Conservation (phyloP, 2,329 filamentous ascomycete genomes). For the Dryadomyces quercus-mongolicae region DNA sequence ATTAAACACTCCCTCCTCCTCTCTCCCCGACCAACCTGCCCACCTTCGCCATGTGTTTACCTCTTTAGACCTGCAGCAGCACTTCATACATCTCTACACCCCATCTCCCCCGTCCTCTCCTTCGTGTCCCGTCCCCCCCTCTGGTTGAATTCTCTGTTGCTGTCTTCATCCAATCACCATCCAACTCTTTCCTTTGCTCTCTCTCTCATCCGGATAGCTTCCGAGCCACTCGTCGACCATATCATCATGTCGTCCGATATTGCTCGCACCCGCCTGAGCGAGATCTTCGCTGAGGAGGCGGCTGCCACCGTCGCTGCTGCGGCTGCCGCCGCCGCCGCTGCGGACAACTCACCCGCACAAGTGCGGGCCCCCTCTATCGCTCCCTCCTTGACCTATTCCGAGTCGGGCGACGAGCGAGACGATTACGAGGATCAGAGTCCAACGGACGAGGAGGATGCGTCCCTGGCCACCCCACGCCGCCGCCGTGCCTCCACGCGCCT, state of each 20-base stretch:
- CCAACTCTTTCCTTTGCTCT: not conserved
- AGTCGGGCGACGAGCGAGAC: conserved; percentile 44
- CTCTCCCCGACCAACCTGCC: not conserved
- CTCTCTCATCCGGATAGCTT: not conserved
- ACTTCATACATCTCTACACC: not conserved
- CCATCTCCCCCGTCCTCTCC: not conserved
- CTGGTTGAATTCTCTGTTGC: not conserved
- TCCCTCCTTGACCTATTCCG: conserved; percentile 51
- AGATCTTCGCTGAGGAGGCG: conserved; percentile 12
- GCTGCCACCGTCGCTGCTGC: conserved; percentile 8
- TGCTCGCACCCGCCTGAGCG: conserved; percentile 9
- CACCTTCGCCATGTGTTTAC: conserved; percentile 1
- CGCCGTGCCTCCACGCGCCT: conserved; percentile 59
- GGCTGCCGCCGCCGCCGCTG: conserved; percentile 20
- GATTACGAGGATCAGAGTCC: conserved; percentile 32
- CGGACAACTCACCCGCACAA: conserved; percentile 26
- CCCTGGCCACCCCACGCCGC: conserved; percentile 22
- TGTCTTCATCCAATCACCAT: not conserved
- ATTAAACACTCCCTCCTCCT: not conserved
- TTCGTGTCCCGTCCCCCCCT: not conserved
- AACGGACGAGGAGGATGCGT: conserved; percentile 18
- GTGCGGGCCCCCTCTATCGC: conserved; percentile 36
- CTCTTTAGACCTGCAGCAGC: not conserved
- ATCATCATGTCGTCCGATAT: conserved; percentile 9
- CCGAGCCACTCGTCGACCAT: not conserved